Evolutionary conservation across 257 asterid species (phyloP).

Genomic region (Salvia hispanica): DNA sequence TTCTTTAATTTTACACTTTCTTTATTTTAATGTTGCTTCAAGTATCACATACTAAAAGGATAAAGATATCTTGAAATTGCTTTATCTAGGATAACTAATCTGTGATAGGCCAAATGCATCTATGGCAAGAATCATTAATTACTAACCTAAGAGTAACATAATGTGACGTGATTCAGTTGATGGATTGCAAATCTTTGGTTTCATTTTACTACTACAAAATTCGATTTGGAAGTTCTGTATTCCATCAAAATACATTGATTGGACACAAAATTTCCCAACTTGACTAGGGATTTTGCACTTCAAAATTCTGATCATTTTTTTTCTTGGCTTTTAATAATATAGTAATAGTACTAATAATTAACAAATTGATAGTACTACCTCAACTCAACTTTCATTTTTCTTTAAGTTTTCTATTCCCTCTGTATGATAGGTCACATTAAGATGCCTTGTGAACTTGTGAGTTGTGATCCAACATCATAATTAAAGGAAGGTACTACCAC

Average conservation of each 20-base stretch:
- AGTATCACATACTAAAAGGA: conserved; percentile 24
- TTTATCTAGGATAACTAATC: conserved; percentile 7
- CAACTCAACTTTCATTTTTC: not conserved
- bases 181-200: no score
- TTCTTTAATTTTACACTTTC: not conserved
- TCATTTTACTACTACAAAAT: no score
- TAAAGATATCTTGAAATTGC: conserved; percentile 1
- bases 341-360: no score
- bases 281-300: no score
- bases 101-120: conserved; percentile 6
- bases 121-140: conserved; percentile 4
- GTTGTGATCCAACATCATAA: conserved; percentile 28
- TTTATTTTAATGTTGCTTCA: not conserved
- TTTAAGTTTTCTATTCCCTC: not conserved
- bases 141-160: not conserved
- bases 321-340: no score
- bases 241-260: no score
- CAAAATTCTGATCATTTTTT: no score
- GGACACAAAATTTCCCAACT: no score
- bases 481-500: not conserved
- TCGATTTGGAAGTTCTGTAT: no score
- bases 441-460: conserved; percentile 8
- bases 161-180: no score
- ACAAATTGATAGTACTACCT: no score
- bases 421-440: not conserved